Conservation (phyloP, 1,139 yeast genomes). For the Yamadazyma sp. region DNA sequence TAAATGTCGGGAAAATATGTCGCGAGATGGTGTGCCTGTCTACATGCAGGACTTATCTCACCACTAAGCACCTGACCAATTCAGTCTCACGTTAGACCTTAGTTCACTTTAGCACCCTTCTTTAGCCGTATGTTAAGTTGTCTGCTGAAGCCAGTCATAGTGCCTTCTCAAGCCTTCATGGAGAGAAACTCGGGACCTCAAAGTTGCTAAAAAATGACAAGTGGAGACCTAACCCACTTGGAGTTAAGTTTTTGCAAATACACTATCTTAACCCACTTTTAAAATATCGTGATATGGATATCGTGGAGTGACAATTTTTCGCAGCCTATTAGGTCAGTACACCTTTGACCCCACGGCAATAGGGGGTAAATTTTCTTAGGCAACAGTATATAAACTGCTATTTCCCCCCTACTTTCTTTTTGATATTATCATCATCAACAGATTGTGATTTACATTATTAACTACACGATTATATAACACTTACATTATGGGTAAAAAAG, state of each 20-base stretch:
- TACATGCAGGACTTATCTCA: too few relatives aligned
- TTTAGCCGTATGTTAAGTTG: too few relatives aligned
- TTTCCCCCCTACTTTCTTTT: not conserved
- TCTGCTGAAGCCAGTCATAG: too few relatives aligned
- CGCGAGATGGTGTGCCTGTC: too few relatives aligned
- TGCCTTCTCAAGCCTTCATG: too few relatives aligned
- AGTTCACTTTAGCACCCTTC: too few relatives aligned
- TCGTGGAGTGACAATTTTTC: constrained; percentile 14
- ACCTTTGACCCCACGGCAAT: not conserved
- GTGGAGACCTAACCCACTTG: constrained; percentile 1
- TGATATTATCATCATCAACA: not conserved
- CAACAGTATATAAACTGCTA: not conserved
- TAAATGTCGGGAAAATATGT: too few relatives aligned
- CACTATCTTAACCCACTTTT: constrained; percentile 3
- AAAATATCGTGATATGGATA: constrained; percentile 7
- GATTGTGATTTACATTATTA: constrained; percentile 1
- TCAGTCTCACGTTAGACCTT: too few relatives aligned
- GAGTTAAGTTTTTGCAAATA: not conserved
- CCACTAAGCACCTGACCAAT: too few relatives aligned
- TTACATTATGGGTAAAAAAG: constrained; percentile 23
- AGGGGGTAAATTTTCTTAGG: not conserved
- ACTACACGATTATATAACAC: constrained; percentile 10
- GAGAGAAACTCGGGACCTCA: too few relatives aligned
- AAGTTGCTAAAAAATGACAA: too few relatives aligned
- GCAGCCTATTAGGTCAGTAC: constrained; percentile 4